These are phyloP conservation scores for Pseudogymnoascus verrucosus DNA, from an alignment of 2,329 filamentous ascomycete species.

Conservation along the genomic window DNA sequence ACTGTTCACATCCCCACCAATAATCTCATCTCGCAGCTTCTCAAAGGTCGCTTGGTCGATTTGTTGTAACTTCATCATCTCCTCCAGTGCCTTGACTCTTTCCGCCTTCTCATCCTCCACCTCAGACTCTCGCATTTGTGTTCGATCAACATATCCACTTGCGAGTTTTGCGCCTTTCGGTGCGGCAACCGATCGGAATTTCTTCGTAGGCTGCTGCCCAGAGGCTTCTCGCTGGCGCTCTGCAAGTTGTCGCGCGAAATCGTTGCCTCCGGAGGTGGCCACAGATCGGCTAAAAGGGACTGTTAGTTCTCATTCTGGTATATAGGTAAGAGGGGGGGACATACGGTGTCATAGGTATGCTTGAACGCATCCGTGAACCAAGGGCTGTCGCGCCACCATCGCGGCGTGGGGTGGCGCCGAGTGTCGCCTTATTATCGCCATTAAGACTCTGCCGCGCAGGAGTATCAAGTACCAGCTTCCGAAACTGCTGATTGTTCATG, in stretches of 20 bases:
- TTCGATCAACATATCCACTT: conserved; percentile 75
- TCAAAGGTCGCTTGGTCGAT: conserved; percentile 77
- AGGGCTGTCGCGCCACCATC: conserved; percentile 49
- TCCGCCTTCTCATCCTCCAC: conserved; percentile 48
- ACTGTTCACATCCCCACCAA: conserved; percentile 70
- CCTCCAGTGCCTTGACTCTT: conserved; percentile 70
- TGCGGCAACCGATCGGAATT: conserved; percentile 63
- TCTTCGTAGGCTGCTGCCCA: conserved; percentile 51
- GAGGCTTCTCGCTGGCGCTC: conserved; percentile 42
- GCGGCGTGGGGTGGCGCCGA: conserved; percentile 28
- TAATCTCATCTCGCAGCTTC: conserved; percentile 63
- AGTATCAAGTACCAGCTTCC: conserved; percentile 61
- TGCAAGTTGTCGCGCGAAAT: conserved; percentile 79
- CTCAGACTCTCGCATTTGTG: conserved; percentile 52
- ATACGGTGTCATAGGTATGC: conserved; percentile 91
- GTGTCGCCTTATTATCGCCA: conserved; percentile 28
- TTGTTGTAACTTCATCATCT: conserved; percentile 73
- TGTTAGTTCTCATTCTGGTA: conserved; percentile 11
- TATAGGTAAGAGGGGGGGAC: conserved; percentile 22
- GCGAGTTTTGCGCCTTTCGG: conserved; percentile 79
- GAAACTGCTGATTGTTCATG: conserved; percentile 97
- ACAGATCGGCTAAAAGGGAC: conserved; percentile 16
- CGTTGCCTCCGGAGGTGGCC: conserved; percentile 37
- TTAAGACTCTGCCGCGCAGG: conserved; percentile 30
- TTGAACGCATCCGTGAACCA: conserved; percentile 70